Percentiles rank a stretch among this genome's conserved stretches.
These are phyloP conservation scores for Phaeosphaeriaceae sp. DNA, from an alignment of 2,329 filamentous ascomycete species.

Conservation along the genomic window DNA sequence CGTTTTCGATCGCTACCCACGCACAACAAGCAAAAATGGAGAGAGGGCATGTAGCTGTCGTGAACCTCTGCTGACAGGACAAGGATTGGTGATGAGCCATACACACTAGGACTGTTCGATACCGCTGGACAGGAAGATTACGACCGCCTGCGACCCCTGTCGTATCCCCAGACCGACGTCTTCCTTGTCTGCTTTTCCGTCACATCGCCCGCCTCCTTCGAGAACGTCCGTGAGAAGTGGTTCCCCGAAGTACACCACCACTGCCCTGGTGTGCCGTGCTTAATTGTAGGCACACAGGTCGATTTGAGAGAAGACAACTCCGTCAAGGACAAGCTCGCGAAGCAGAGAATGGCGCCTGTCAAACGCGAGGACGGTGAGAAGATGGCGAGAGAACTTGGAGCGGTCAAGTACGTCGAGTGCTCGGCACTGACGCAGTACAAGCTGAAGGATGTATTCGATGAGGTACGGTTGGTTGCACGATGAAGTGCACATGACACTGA, in stretches of 20 bases:
- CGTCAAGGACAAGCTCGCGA: slow-evolving; percentile 88
- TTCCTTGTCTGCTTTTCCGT: slow-evolving; percentile 99
- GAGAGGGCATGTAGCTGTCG: background rate
- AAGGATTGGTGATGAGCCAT: slow-evolving; percentile 99
- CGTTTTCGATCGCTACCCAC: slow-evolving; percentile 7
- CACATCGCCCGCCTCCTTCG: slow-evolving; percentile 95
- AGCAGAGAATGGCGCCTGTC: slow-evolving; percentile 96
- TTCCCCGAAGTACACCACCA: slow-evolving; percentile 99
- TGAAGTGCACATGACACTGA: slow-evolving; percentile 11
- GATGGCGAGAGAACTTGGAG: slow-evolving; percentile 97
- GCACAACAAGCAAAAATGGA: background rate
- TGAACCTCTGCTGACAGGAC: slow-evolving; percentile 31
- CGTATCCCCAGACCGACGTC: slow-evolving; percentile 97
- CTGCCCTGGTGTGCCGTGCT: slow-evolving; percentile 94
- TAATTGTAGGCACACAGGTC: slow-evolving; percentile 97
- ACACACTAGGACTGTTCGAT: slow-evolving; percentile 96
- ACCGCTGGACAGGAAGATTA: slow-evolving; percentile 99
- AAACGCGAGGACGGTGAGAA: slow-evolving; percentile 90
- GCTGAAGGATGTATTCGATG: slow-evolving; percentile 98
- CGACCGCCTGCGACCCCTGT: slow-evolving; percentile 92
- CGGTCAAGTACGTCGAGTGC: slow-evolving; percentile 98
- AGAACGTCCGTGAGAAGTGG: slow-evolving; percentile 99
- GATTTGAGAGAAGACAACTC: slow-evolving; percentile 90
- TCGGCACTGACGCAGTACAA: slow-evolving; percentile 98
- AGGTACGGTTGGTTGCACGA: slow-evolving; percentile 65